Base-by-base conservation (phyloP, 2,329 filamentous ascomycete genomes). In the Lecanicillium sp. region DNA sequence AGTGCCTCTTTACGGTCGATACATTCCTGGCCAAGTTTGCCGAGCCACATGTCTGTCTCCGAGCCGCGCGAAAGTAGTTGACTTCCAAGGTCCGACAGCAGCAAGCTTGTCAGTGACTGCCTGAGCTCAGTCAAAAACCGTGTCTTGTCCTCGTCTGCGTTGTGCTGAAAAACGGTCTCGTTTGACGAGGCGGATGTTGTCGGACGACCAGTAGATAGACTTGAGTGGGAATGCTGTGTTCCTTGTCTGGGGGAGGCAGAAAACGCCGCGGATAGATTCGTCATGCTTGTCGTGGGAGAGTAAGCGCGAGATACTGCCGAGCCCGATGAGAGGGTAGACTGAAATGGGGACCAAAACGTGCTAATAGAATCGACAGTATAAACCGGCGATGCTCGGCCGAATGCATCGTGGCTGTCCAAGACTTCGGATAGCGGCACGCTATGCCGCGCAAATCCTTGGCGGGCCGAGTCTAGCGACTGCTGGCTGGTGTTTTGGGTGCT, bases 21-120 rank as follows among this genome's bases (percentile, higher is more conserved):
- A 52, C 77, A 81, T 46, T 81, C 67, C 48, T 81, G 74, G 3
- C 78, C 77, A 6, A 88, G 58, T 12, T 75, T 75, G 37, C 75
- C 70, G 48, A 95, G 92, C 83, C 90, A 95, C 3, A 71, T 71
- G 57, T 96, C 92, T 1, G 90, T 96, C 63, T 98, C 92, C 30
- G 88, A 94, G 3, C 92, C 92, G 36, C 76, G 77, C n/a, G 80
- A 78, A 58, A 94, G 92, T 2, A 95, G 82, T 20, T 86, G 75
- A 29, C 82, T 88, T 5, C 89, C 88, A 4, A 96, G 70, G 56
- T 98, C 92, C 35, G 90, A 96, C 18, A 96, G 65, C 2, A 96
- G 64, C 14, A 98, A 68, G 46, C 87, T 89, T 2, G 83, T 90
- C 29, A 96, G 64, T 0, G 80, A 84, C 54, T 89, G 84, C 49